Evolutionary conservation across 768 basidiomycete species (phyloP), one percentile per base, ranked within the genome.

Genomic region (Amanita phalloides): DNA sequence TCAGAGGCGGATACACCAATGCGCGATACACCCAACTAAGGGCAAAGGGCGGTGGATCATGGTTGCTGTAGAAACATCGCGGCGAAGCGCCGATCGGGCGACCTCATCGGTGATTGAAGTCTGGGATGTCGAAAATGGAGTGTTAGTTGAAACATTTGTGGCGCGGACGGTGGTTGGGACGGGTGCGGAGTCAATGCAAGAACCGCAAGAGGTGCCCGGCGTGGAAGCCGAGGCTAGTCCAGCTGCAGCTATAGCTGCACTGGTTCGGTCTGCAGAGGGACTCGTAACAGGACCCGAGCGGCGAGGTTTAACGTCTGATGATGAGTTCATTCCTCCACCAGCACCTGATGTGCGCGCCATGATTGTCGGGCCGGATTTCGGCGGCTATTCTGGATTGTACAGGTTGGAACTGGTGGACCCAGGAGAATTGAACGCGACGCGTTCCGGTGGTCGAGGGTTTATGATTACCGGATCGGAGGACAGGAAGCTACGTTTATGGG

Each of bases 391-490:
- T 4, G 69, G 71, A 7, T 58, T 75, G 37, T 75, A 81, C 55
- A 66, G 76, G 49, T 71, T 75, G 1, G 80, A 80, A 37, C 71
- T 75, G 49, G 72, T 68, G 37, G 74, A 75, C 38, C 55, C 73
- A 35, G 64, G 61, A 25, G 65, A 57, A 26, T 77, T 77, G 43
- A 59, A 68, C 21, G 65, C 64, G 33, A 60, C 63, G 10, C 68
- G 74, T 20, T 67, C 70, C 30, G 56, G 61, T 23, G 68, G 68
- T 21, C 71, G 77, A 32, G 90, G 88, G 0, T 97, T 83, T 63
- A 73, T 95, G 65, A 67, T 97, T 26, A 91, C 79, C 21, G 95
- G 90, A 1, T 95, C 93, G 0, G 90, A 94, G 58, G 96, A 99
- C 66, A 77, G 85, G 45, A 84, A 82, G 58, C 74, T 99, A 37